Conservation (phyloP, 2,329 filamentous ascomycete species). For the Furcasterigmium furcatum region DNA sequence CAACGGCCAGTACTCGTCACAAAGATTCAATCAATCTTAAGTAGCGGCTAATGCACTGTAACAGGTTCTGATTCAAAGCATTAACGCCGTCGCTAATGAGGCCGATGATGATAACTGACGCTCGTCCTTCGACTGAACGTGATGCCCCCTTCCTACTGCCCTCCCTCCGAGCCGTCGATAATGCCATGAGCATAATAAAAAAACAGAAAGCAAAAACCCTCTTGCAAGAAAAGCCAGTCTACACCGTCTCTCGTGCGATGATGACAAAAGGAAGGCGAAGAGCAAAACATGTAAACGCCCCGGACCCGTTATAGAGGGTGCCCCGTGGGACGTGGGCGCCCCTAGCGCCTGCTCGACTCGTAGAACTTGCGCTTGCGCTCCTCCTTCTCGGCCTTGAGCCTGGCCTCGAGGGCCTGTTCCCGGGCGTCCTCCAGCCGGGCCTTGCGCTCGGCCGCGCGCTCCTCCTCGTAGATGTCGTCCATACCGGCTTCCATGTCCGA, state of each 20-base stretch:
- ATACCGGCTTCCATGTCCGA: slow-evolving; percentile 78
- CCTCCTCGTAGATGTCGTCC: slow-evolving; percentile 72
- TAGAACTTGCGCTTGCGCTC: slow-evolving; percentile 41
- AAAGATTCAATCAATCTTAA: too few relatives aligned
- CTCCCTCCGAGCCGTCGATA: too few relatives aligned
- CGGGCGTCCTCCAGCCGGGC: slow-evolving; percentile 67
- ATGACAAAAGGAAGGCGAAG: too few relatives aligned
- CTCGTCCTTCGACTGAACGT: slow-evolving; percentile 6
- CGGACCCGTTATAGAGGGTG: too few relatives aligned
- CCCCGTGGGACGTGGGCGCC: too few relatives aligned
- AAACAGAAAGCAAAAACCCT: too few relatives aligned
- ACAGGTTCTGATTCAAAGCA: slow-evolving; percentile 8
- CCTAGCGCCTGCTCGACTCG: too few relatives aligned
- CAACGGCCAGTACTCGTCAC: too few relatives aligned
- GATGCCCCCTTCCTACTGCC: background rate
- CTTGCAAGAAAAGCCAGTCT: too few relatives aligned
- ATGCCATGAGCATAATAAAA: too few relatives aligned
- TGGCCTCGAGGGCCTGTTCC: slow-evolving; percentile 60
- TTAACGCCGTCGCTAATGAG: slow-evolving; percentile 36
- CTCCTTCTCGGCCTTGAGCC: slow-evolving; percentile 60
- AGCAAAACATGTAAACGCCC: too few relatives aligned
- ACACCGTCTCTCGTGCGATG: too few relatives aligned
- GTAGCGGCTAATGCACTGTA: background rate
- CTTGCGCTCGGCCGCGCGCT: slow-evolving; percentile 56
- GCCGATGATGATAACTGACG: slow-evolving; percentile 14